Percentiles rank a stretch among this genome's conserved stretches.
These are phyloP conservation scores for Lipomyces mesembrius DNA, from an alignment of 805 yeast species.

Conservation along the genomic window DNA sequence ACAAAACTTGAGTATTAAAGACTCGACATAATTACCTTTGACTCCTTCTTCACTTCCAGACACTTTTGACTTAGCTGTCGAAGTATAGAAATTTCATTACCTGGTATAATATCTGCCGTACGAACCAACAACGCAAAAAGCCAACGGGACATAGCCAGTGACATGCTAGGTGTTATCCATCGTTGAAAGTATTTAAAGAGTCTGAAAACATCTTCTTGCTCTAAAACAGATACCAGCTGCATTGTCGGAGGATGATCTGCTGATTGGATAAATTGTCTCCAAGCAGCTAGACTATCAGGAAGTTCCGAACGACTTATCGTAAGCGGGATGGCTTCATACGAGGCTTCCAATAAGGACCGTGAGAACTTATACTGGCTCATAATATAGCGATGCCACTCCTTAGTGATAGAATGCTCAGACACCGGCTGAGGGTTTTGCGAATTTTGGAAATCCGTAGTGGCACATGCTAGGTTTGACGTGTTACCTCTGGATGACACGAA, in stretches of 20 bases:
- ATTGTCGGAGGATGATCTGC: slow-evolving; percentile 45
- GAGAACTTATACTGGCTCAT: slow-evolving; percentile 21
- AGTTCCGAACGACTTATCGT: slow-evolving; percentile 39
- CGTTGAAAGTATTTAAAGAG: slow-evolving; percentile 51
- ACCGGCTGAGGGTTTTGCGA: not conserved
- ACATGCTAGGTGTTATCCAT: slow-evolving; percentile 50
- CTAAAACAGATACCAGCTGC: slow-evolving; percentile 46
- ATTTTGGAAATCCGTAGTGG: not conserved
- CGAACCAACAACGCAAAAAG: slow-evolving; percentile 49
- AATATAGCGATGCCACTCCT: slow-evolving; percentile 28
- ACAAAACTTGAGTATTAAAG: not conserved
- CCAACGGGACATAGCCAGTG: slow-evolving; percentile 48
- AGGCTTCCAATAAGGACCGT: slow-evolving; percentile 16
- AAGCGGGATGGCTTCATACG: slow-evolving; percentile 12
- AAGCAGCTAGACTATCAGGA: slow-evolving; percentile 49
- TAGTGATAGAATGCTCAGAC: slow-evolving; percentile 5
- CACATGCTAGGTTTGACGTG: not conserved
- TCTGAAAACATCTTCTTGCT: slow-evolving; percentile 47
- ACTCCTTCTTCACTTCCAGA: slow-evolving; percentile 11
- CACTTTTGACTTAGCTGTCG: slow-evolving; percentile 51
- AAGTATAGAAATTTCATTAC: slow-evolving; percentile 50
- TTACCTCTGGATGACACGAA: slow-evolving; percentile 18
- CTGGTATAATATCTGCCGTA: slow-evolving; percentile 48
- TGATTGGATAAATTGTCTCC: slow-evolving; percentile 51
- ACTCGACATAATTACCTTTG: not conserved